Evolutionary conservation across 2,329 filamentous ascomycete species (phyloP).

Genomic region (Basipetospora sp.): DNA sequence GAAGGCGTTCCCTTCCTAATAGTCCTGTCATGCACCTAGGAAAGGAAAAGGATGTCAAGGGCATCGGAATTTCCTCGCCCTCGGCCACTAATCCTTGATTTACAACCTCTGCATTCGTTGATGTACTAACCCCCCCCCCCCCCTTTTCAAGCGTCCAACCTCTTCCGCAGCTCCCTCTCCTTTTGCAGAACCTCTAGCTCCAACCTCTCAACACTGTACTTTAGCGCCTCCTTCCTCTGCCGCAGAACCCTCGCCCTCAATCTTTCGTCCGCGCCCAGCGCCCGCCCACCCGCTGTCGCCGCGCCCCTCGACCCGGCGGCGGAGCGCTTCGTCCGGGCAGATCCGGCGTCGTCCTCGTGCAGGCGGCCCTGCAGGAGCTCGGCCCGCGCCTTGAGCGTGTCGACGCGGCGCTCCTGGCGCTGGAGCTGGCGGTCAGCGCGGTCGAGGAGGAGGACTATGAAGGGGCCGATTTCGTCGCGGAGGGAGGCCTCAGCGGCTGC

Average conservation of each 20-base stretch:
- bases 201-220: slow-evolving; percentile 73
- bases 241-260: slow-evolving; percentile 45
- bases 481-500: slow-evolving; percentile 70
- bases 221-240: slow-evolving; percentile 71
- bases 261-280: slow-evolving; percentile 39
- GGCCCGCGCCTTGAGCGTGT: slow-evolving; percentile 66
- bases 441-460: slow-evolving; percentile 62
- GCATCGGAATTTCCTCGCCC: too few species aligned
- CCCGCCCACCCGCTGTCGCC: slow-evolving; percentile 8
- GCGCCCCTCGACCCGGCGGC: slow-evolving; percentile 8
- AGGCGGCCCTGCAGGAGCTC: slow-evolving; percentile 67
- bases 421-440: slow-evolving; percentile 74
- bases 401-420: slow-evolving; percentile 67
- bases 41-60: too few species aligned
- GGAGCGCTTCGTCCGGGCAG: slow-evolving; percentile 9
- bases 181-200: slow-evolving; percentile 75
- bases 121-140: background rate
- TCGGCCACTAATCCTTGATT: too few species aligned
- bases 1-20: too few species aligned
- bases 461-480: slow-evolving; percentile 78
- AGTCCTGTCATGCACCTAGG: too few species aligned
- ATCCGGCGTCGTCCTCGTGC: slow-evolving; percentile 13
- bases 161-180: slow-evolving; percentile 42
- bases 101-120: too few species aligned
- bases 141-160: slow-evolving; percentile 23